Conservation (phyloP, 768 basidiomycete species). For the Russula lepida region DNA sequence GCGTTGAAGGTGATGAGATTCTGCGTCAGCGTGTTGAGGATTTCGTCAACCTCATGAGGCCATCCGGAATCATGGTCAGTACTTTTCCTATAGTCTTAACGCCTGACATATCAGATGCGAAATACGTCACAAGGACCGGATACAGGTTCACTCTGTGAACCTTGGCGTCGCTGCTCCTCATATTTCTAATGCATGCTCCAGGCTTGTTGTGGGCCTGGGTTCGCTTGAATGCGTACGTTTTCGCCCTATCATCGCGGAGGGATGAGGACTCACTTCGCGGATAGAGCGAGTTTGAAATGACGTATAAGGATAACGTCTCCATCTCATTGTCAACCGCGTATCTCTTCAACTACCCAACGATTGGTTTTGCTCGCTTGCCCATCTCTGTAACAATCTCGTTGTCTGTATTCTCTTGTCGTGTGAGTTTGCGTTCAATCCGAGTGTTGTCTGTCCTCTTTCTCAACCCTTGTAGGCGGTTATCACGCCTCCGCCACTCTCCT, state of each 20-base stretch:
- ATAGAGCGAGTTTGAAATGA: constrained; percentile 77
- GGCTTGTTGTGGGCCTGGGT: constrained; percentile 26
- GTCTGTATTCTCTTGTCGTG: constrained; percentile 62
- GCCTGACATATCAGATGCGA: not conserved
- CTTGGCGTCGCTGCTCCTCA: constrained; percentile 76
- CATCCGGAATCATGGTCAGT: constrained; percentile 58
- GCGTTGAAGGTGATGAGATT: constrained; percentile 73
- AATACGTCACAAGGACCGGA: constrained; percentile 54
- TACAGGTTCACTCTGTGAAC: constrained; percentile 77
- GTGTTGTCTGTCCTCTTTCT: constrained; percentile 2
- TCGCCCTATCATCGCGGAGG: not conserved
- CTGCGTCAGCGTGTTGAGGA: constrained; percentile 72
- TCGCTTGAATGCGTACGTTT: constrained; percentile 18
- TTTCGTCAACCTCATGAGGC: constrained; percentile 72
- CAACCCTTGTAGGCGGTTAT: constrained; percentile 44
- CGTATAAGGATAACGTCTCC: constrained; percentile 77
- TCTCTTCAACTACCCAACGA: constrained; percentile 78
- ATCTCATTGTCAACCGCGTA: constrained; percentile 77
- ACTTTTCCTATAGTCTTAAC: constrained; percentile 1
- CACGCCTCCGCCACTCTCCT: constrained; percentile 48
- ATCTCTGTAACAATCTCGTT: constrained; percentile 74
- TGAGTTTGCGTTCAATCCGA: constrained; percentile 28
- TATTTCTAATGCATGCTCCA: constrained; percentile 59
- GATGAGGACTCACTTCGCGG: constrained; percentile 18
- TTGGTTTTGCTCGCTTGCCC: constrained; percentile 74